Evolutionary conservation across 352 stramenopile species (phyloP).

Genomic region (Blastocystis sp.): DNA sequence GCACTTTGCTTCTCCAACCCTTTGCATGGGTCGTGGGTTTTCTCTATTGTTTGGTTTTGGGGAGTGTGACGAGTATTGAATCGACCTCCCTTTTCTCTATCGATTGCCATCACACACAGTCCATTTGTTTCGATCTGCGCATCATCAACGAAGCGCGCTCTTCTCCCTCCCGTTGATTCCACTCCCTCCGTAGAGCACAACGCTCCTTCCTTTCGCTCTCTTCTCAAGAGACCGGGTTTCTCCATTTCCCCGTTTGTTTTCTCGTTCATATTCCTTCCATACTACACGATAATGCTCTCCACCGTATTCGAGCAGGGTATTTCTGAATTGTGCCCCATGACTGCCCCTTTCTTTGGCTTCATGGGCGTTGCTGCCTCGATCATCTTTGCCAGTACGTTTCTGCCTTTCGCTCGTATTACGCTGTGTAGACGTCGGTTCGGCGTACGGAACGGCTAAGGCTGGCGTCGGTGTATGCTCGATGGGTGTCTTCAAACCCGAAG

Average conservation of each 20-base stretch:
- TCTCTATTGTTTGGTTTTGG: too few species aligned
- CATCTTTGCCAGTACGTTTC: slow-evolving; percentile 86
- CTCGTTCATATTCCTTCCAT: not conserved
- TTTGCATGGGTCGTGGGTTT: too few species aligned
- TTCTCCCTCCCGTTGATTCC: too few species aligned
- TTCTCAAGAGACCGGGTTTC: not conserved
- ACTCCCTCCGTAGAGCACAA: too few species aligned
- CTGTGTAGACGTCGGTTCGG: slow-evolving; percentile 89
- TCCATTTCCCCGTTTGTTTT: not conserved
- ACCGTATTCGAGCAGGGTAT: slow-evolving; percentile 75
- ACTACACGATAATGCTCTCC: slow-evolving; percentile 33
- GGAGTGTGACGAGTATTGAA: too few species aligned
- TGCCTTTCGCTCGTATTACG: slow-evolving; percentile 69
- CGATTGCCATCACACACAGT: not conserved
- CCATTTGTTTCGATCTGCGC: too few species aligned
- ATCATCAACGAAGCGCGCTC: too few species aligned
- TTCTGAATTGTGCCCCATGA: slow-evolving; percentile 93
- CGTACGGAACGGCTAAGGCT: slow-evolving; percentile 95
- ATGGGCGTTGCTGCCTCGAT: slow-evolving; percentile 94
- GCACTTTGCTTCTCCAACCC: too few species aligned
- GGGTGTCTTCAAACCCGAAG: slow-evolving; percentile 91
- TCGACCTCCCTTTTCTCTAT: not conserved
- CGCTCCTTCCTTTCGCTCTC: not conserved
- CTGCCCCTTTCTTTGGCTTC: slow-evolving; percentile 99
- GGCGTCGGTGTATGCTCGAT: slow-evolving; percentile 93